Percentiles rank a stretch among this genome's conserved stretches.
These are phyloP conservation scores for Wickerhamiella lipophila DNA, from an alignment of 805 yeast species.

Conservation along the genomic window DNA sequence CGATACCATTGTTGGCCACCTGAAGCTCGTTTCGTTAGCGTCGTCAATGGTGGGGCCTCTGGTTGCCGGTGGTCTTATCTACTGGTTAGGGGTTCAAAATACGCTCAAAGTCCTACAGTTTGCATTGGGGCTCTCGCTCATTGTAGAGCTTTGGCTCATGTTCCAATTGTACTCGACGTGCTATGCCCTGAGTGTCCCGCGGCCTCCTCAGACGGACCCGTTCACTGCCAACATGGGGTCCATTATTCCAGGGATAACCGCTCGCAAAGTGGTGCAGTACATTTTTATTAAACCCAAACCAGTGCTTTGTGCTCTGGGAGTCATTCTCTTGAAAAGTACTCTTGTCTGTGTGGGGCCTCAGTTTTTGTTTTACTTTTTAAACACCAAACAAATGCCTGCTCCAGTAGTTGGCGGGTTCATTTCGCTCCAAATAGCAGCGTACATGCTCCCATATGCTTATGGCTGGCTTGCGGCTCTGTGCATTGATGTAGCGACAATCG, in stretches of 20 bases:
- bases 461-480: not conserved
- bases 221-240: not conserved
- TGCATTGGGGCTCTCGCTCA: conserved; percentile 10
- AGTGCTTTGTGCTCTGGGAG: conserved; percentile 18
- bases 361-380: conserved; percentile 17
- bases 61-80: conserved; percentile 12
- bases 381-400: conserved; percentile 12
- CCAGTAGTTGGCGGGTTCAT: conserved; percentile 13
- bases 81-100: conserved; percentile 8
- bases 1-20: conserved; percentile 12
- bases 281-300: conserved; percentile 20
- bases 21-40: conserved; percentile 14
- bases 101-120: conserved; percentile 12
- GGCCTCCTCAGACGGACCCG: conserved; percentile 10
- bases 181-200: conserved; percentile 21
- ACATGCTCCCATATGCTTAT: not conserved
- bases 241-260: conserved; percentile 12
- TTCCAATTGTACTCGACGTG: conserved; percentile 20
- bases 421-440: conserved; percentile 16
- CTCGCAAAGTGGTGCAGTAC: conserved; percentile 15
- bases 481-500: not conserved
- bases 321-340: conserved; percentile 16
- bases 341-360: conserved; percentile 20
- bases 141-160: conserved; percentile 18
- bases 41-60: conserved; percentile 15